phyloP scores from a whole-genome alignment of 2,329 filamentous ascomycete species.

The Rugonectria rugulosa region DNA sequence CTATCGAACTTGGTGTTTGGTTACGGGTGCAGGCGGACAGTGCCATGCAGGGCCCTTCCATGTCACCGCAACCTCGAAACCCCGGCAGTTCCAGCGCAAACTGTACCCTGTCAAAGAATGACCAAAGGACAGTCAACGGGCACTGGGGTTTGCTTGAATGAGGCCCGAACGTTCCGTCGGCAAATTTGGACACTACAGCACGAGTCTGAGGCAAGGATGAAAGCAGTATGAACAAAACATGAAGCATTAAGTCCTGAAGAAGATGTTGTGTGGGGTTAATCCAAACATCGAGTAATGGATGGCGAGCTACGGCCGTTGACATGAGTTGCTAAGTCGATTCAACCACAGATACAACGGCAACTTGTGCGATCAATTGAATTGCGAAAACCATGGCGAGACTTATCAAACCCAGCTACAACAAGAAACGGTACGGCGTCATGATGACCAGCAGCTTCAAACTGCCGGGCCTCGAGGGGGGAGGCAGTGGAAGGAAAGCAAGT shows the following conservation, averaged over 20 bases:
- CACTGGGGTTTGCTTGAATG: too few species aligned
- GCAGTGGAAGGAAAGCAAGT: too few species aligned
- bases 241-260: too few species aligned
- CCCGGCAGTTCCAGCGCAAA: constrained; percentile 4
- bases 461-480: neutral
- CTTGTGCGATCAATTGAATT: neutral
- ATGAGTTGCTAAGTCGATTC: constrained; percentile 11
- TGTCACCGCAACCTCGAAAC: constrained; percentile 14
- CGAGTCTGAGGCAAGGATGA: constrained; percentile 5
- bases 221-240: neutral
- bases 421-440: constrained; percentile 1
- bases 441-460: constrained; percentile 10
- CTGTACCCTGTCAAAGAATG: neutral
- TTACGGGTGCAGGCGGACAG: neutral
- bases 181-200: neutral
- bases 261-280: neutral
- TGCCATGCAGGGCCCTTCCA: constrained; percentile 30
- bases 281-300: neutral
- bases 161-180: constrained; percentile 16
- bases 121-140: neutral
- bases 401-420: neutral
- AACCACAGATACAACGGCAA: constrained; percentile 1
- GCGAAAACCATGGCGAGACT: too few species aligned
- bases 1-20: neutral
- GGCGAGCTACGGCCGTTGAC: constrained; percentile 1